A percentile compares a stretch with the other conserved stretches of the same genome.
Evolutionary conservation across 2,329 filamentous ascomycete species (phyloP).

Genomic region (Ustulina deusta): DNA sequence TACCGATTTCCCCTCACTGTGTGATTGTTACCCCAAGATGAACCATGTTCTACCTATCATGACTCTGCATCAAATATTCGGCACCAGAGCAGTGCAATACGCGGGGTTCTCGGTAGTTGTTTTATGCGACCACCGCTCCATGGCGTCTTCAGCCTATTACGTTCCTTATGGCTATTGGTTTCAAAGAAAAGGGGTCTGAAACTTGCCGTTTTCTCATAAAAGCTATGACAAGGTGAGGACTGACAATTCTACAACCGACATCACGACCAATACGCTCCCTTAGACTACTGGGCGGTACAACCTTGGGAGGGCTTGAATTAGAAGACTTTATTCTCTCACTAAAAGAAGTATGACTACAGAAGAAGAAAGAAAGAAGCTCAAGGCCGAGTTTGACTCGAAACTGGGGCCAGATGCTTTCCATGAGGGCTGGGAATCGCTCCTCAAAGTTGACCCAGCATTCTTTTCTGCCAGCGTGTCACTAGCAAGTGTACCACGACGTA

Average conservation of each 20-base stretch:
- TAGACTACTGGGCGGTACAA: background rate
- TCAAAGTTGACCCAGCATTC: conserved; percentile 43
- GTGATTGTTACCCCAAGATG: conserved; percentile 13
- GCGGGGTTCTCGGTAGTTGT: conserved; percentile 31
- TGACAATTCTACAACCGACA: background rate
- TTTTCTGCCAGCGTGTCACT: conserved; percentile 46
- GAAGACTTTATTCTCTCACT: too few relatives aligned
- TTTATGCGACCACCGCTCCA: background rate
- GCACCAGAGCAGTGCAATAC: background rate
- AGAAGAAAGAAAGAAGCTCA: conserved; percentile 37
- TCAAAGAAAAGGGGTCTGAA: background rate
- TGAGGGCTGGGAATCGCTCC: conserved; percentile 46
- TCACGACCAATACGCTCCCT: background rate
- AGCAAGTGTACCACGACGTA: conserved; percentile 45
- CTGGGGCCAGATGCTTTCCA: conserved; percentile 44
- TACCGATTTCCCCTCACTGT: conserved; percentile 14
- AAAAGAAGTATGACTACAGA: conserved; percentile 38
- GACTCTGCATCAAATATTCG: background rate
- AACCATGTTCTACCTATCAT: background rate
- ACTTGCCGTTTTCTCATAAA: background rate
- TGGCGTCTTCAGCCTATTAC: conserved; percentile 33
- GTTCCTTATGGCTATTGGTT: background rate
- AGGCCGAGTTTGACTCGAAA: conserved; percentile 39
- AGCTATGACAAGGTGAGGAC: background rate
- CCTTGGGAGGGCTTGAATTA: background rate